These are phyloP conservation scores for Haplosporangium sp. DNA, from an alignment of 371 early-diverging fungal genomes.

Conservation along the genomic window DNA sequence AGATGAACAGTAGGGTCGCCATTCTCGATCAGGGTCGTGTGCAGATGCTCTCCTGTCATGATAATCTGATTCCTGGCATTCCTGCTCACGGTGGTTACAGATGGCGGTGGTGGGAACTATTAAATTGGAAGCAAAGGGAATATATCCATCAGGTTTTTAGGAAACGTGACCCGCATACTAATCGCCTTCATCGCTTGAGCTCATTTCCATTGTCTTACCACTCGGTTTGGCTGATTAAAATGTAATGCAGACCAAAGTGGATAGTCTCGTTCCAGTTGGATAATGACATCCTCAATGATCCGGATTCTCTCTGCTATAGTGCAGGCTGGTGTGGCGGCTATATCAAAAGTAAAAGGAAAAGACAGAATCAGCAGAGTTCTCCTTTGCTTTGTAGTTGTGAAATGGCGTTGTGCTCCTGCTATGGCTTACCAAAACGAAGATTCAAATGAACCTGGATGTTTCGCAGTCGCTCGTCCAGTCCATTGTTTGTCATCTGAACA, in stretches of 20 bases:
- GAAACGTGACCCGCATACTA: too few relatives aligned
- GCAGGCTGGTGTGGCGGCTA: conserved; percentile 51
- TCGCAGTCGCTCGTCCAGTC: conserved; percentile 63
- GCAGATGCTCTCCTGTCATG: conserved; percentile 47
- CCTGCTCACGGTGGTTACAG: conserved; percentile 51
- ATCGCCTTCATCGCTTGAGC: neutral
- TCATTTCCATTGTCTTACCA: conserved; percentile 20
- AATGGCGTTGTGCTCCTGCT: neutral
- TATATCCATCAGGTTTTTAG: too few relatives aligned
- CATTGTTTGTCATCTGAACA: conserved; percentile 28
- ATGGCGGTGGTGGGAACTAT: conserved; percentile 53
- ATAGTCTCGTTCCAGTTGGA: conserved; percentile 74
- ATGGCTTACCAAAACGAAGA: conserved; percentile 63
- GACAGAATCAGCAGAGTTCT: neutral
- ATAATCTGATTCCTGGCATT: conserved; percentile 44
- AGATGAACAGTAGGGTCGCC: conserved; percentile 25
- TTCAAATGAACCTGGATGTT: conserved; percentile 76
- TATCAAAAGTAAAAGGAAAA: neutral
- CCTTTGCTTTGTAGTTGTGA: neutral
- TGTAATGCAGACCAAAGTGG: conserved; percentile 80
- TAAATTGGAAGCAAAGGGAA: neutral
- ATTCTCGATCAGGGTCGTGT: conserved; percentile 43
- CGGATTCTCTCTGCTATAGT: conserved; percentile 67
- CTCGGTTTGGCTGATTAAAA: conserved; percentile 74
- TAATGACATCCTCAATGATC: conserved; percentile 75